phyloP scores from a whole-genome alignment of 1,284 basidiomycete genomes.

The Ganoderma resinaceum region DNA sequence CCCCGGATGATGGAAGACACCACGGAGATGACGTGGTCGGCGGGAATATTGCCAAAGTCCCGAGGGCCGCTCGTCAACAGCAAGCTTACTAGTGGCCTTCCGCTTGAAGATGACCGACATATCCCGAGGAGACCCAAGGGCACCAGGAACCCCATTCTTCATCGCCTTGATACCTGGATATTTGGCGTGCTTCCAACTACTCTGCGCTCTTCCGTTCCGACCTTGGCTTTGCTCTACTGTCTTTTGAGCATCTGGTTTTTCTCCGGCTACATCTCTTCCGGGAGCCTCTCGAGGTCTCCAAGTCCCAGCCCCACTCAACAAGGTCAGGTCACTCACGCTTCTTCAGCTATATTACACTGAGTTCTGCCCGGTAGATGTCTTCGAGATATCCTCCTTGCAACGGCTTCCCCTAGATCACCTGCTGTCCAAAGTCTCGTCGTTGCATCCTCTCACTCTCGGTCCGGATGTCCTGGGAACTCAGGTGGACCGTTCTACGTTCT shows the following conservation, averaged over 20 bases:
- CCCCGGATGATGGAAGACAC: not conserved
- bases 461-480: conserved; percentile 34
- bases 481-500: conserved; percentile 37
- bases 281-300: not conserved
- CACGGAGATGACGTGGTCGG: not conserved
- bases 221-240: conserved; percentile 15
- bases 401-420: conserved; percentile 35
- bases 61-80: not conserved
- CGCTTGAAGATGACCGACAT: conserved; percentile 1
- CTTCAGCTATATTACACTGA: not conserved
- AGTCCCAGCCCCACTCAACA: not conserved
- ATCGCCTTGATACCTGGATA: conserved; percentile 20
- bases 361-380: conserved; percentile 4
- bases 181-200: conserved; percentile 15
- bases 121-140: conserved; percentile 1
- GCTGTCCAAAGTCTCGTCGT: conserved; percentile 39
- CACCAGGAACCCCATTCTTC: not conserved
- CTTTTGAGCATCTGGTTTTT: conserved; percentile 20
- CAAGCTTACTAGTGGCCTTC: not conserved
- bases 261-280: conserved; percentile 16
- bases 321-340: conserved; percentile 4
- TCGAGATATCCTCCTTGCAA: conserved; percentile 29
- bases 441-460: conserved; percentile 35
- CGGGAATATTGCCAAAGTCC: not conserved
- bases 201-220: conserved; percentile 12